A percentile compares a stretch with the other conserved stretches of the same genome.
These are phyloP conservation scores for Aciculoconidium aculeatum DNA, from an alignment of 805 yeast genomes.

Conservation along the genomic window DNA sequence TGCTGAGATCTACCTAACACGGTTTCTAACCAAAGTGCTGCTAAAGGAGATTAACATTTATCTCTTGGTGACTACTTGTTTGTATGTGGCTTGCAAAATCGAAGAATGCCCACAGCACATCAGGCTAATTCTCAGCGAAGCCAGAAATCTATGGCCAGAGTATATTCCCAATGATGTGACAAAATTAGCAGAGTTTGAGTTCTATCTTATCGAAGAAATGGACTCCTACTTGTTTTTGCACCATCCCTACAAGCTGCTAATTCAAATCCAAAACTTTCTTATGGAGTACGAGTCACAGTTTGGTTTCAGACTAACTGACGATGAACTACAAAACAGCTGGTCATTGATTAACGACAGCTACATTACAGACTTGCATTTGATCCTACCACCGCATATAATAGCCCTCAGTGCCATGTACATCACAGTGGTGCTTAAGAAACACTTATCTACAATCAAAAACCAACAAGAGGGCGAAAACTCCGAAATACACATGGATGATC, in stretches of 20 bases:
- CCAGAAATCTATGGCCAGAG: conserved; percentile 91
- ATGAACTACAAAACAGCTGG: conserved; percentile 84
- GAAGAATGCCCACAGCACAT: conserved; percentile 97
- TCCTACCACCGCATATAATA: conserved; percentile 85
- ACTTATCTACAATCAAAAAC: conserved; percentile 18
- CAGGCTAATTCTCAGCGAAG: conserved; percentile 74
- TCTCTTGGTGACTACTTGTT: conserved; percentile 72
- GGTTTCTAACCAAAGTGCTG: conserved; percentile 70
- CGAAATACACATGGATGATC: conserved; percentile 32
- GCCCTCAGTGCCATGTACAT: conserved; percentile 80
- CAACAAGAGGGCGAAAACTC: conserved; percentile 8
- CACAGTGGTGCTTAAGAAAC: conserved; percentile 54
- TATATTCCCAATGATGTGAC: conserved; percentile 87
- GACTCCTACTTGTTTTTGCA: conserved; percentile 65
- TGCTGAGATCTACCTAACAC: conserved; percentile 77
- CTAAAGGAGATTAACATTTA: conserved; percentile 80
- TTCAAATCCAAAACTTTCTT: conserved; percentile 45
- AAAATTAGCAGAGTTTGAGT: conserved; percentile 91
- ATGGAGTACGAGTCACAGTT: conserved; percentile 19
- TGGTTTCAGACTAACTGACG: conserved; percentile 41
- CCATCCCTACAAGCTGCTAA: conserved; percentile 65
- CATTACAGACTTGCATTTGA: conserved; percentile 76
- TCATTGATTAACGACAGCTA: conserved; percentile 84
- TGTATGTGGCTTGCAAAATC: conserved; percentile 86
- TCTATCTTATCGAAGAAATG: conserved; percentile 85